These are phyloP conservation scores for Silene noctiflora DNA, from an alignment of 179 eudicot species.

Conservation along the genomic window DNA sequence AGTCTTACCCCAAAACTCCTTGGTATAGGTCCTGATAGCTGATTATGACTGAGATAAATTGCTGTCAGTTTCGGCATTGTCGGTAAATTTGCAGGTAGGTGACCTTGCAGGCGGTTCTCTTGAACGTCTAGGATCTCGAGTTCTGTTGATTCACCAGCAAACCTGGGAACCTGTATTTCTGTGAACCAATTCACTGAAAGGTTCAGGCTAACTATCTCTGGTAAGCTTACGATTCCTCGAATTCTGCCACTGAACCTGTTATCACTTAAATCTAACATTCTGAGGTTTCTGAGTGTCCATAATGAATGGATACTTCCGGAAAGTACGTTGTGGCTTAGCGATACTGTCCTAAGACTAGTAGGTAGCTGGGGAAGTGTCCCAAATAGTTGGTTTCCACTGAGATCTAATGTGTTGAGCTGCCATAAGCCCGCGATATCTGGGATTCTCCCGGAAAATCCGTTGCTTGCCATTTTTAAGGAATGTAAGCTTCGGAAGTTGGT, in stretches of 20 bases:
- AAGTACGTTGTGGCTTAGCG: constrained; percentile 45
- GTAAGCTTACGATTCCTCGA: constrained; percentile 42
- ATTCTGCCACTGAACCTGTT: constrained; percentile 55
- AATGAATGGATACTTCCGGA: constrained; percentile 51
- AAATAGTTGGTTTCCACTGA: constrained; percentile 46
- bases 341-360: constrained; percentile 31
- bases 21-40: constrained; percentile 55
- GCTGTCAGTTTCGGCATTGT: constrained; percentile 41
- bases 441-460: constrained; percentile 50
- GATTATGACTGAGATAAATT: constrained; percentile 49
- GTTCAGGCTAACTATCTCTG: constrained; percentile 37
- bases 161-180: constrained; percentile 39
- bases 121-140: constrained; percentile 49
- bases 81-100: constrained; percentile 51
- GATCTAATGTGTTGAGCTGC: constrained; percentile 57
- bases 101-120: constrained; percentile 50
- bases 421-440: constrained; percentile 53
- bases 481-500: constrained; percentile 35
- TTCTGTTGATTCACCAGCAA: constrained; percentile 29
- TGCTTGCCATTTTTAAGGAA: constrained; percentile 39
- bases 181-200: constrained; percentile 54
- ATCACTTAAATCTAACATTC: constrained; percentile 48
- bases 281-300: constrained; percentile 34
- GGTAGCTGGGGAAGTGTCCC: constrained; percentile 63
- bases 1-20: constrained; percentile 41